These are phyloP conservation scores for Fusarium sp. DNA, from an alignment of 2,329 filamentous ascomycete genomes.

Conservation along the genomic window DNA sequence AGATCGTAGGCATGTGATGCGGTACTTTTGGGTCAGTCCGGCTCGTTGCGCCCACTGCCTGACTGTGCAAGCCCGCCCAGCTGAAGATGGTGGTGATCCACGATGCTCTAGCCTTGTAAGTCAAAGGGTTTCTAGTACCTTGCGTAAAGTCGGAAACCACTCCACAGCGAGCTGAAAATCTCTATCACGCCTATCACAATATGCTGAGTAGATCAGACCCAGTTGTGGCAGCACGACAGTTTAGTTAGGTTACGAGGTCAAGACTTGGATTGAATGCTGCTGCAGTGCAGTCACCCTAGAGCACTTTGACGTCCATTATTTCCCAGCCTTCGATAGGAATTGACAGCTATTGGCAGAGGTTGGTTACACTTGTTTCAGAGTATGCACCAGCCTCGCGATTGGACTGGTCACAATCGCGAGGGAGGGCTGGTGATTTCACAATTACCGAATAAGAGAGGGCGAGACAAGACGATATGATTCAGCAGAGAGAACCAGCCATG, in stretches of 20 bases:
- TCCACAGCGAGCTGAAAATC: constrained; percentile 1
- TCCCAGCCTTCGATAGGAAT: not conserved
- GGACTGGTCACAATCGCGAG: not conserved
- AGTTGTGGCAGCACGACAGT: too few relatives aligned
- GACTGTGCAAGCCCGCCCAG: constrained; percentile 8
- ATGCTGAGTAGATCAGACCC: not conserved
- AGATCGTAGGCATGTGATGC: not conserved
- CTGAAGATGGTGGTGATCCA: constrained; percentile 27
- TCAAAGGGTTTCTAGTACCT: constrained; percentile 2
- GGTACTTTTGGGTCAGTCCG: too few relatives aligned
- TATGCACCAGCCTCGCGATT: constrained; percentile 6
- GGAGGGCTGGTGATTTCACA: constrained; percentile 6
- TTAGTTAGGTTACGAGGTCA: too few relatives aligned
- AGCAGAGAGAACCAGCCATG: constrained; percentile 25
- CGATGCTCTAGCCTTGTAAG: constrained; percentile 4
- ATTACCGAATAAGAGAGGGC: constrained; percentile 7
- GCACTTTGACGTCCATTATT: not conserved
- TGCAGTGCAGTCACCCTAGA: constrained; percentile 1
- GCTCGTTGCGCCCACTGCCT: too few relatives aligned
- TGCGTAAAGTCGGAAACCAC: constrained; percentile 15
- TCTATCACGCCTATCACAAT: not conserved
- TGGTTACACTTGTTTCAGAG: constrained; percentile 21
- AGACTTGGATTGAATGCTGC: too few relatives aligned
- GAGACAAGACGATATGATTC: constrained; percentile 19
- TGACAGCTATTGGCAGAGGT: constrained; percentile 2